phyloP scores from a whole-genome alignment of 192 early-diverging fungal genomes.

The Helicostylum pulchrum region DNA sequence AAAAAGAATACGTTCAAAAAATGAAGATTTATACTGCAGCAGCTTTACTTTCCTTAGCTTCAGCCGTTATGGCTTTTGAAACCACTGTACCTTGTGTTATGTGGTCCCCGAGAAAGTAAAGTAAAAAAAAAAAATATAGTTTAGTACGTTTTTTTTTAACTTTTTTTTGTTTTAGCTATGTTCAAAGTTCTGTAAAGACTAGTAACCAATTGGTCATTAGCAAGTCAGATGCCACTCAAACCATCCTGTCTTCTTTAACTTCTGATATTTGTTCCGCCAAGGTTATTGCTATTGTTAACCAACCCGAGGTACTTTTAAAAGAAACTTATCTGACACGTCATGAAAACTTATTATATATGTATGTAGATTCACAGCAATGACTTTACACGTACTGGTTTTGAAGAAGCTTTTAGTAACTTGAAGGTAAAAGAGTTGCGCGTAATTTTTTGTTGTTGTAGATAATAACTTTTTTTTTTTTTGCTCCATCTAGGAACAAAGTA shows the following conservation, averaged over 20 bases:
- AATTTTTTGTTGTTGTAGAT: background rate
- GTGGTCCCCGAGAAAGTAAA: constrained; percentile 41
- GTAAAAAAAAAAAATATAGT: background rate
- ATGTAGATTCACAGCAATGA: constrained; percentile 35
- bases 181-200: background rate
- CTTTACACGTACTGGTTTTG: constrained; percentile 20
- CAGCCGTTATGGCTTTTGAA: constrained; percentile 36
- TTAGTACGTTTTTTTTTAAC: background rate
- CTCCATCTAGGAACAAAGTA: constrained; percentile 16
- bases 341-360: background rate
- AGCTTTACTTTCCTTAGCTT: constrained; percentile 27
- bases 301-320: constrained; percentile 27
- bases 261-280: constrained; percentile 26
- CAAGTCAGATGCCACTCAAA: constrained; percentile 14
- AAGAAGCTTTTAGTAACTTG: constrained; percentile 17
- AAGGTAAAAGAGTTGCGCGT: constrained; percentile 25
- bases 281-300: constrained; percentile 32
- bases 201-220: constrained; percentile 26
- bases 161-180: constrained; percentile 14
- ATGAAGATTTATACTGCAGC: constrained; percentile 23
- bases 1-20: background rate
- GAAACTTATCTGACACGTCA: background rate
- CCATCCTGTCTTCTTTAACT: constrained; percentile 16
- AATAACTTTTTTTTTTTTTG: constrained; percentile 7
- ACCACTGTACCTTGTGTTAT: constrained; percentile 33